Base-by-base conservation (phyloP, 2,329 filamentous ascomycete species). In the Phaeosphaeria sp. region DNA sequence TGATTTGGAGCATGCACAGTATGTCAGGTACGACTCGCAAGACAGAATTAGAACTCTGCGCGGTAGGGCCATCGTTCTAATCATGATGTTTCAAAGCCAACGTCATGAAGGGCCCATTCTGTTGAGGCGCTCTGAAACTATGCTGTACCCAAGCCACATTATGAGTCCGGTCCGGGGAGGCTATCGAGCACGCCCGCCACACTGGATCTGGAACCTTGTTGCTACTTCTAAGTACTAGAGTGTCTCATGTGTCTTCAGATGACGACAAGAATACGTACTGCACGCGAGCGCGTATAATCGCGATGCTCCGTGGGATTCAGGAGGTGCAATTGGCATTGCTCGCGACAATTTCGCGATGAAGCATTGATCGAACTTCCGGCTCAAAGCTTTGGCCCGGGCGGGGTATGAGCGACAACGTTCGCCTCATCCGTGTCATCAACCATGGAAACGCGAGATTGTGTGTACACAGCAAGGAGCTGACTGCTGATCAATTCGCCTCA, bases 351-450 rank as follows among this genome's bases (percentile, higher is more conserved):
- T 57, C 52, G 60, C 53, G 49, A 55, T 64, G 61, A 61, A 66
- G 66, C 63, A 63, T 48, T 64, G 60, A 55, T 52, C 44, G 59
- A 67, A 64, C 54, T 49, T 62, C 64, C 58, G 53, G 51, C 49
- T 36, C 30, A 33, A 55, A 55, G 67, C 65, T 64, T 60, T 55
- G 66, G 52, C 65, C 62, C 58, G 50, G 54, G 66, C 64, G 63
- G 64, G 67, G 66, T 68, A 56, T 57, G 55, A 39, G 40, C 40
- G 7, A 43, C 40, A 36, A 43, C 20, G 40, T 43, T n/a, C 40
- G 40, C 40, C 40, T 43, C 40, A 43, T 60, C 58, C 49, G 60
- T 65, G 64, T 59, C 60, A 61, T 60, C 51, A 56, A 63, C 56
- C 46, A 58, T 65, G 65, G 59, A 36, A 53, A 67, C 59, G 54